Base-by-base conservation (phyloP, 306 rosid genomes). In the Crataegus laevigata region DNA sequence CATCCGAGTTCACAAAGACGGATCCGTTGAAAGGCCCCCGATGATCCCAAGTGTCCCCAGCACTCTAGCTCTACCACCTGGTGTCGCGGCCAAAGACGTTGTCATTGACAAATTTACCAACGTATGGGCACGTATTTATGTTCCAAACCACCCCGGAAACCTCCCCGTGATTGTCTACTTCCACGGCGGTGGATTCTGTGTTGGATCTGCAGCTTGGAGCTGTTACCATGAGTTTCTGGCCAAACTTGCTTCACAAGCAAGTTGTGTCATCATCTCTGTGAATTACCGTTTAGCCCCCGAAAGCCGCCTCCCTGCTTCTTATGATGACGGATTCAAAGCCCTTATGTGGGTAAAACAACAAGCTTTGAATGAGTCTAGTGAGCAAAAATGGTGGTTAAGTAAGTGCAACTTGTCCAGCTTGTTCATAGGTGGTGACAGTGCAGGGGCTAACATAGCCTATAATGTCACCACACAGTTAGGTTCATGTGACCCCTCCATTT, bases 141-240 rank as follows among this genome's bases (percentile, higher is more conserved):
- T 84, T 29, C 85, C 93, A 8, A 83, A 59, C 77, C 75, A 32
- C 51, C 74, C 74, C 7, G 13, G 74, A 57, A 72, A 51, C 68
- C 80, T 81, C 70, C 91, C 96, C 15, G 55, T 90, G 83, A 72
- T 94, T 62, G 82, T 94, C 67, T 94, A 90, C 83, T 94, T 91
- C 83, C 97, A 94, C 34, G 96, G 97, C 22, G 96, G 97, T 25
- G 98, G 98, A n/a, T 94, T 94, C 65, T 94, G 98, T 67, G 86
- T 91, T 65, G 98, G 97, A 60, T 94, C 96, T 18, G 91, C 94
- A 42, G 82, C 96, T 30, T 94, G 98, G 97, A 86, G 85, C 64
- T 90, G 97, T 78, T 94, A 91, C 87, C 94, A 91, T 47, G 91
- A 90, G 30, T 94, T 94, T 80, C 76, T 94, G 64, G 65, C 84